A percentile compares a stretch with the other conserved stretches of the same genome.
These are phyloP conservation scores for Lodderomyces pseudojiufengensis DNA, from an alignment of 1,139 yeast genomes.

Conservation along the genomic window DNA sequence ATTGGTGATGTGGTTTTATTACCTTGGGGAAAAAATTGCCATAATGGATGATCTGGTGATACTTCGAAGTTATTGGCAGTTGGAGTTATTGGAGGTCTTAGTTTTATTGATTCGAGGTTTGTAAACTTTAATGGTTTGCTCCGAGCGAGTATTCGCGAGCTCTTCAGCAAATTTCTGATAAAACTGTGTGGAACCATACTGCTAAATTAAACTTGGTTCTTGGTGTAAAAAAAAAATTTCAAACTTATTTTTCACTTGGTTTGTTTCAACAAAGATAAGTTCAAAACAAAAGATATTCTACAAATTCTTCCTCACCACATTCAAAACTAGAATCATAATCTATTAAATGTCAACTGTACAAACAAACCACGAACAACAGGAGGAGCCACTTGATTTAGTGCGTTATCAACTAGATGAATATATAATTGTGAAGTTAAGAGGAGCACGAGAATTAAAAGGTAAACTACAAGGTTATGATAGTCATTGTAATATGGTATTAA, in stretches of 20 bases:
- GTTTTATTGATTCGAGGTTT: slow-evolving; percentile 29
- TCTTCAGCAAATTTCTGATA: slow-evolving; percentile 19
- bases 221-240: too few species aligned
- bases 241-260: slow-evolving; percentile 3
- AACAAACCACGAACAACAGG: slow-evolving; percentile 34
- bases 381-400: slow-evolving; percentile 80
- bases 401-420: slow-evolving; percentile 83
- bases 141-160: slow-evolving; percentile 9
- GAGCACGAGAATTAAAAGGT: slow-evolving; percentile 93
- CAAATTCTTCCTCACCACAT: too few species aligned
- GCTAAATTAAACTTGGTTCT: too few species aligned
- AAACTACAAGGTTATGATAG: slow-evolving; percentile 92
- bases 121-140: slow-evolving; percentile 8
- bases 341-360: slow-evolving; percentile 33
- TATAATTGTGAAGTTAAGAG: slow-evolving; percentile 86
- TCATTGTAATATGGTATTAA: slow-evolving; percentile 92
- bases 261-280: slow-evolving; percentile 1
- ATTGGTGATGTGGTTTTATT: slow-evolving; percentile 46
- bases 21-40: slow-evolving; percentile 82
- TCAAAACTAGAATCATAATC: too few species aligned
- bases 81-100: slow-evolving; percentile 87
- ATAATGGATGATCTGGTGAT: slow-evolving; percentile 85
- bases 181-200: slow-evolving; percentile 12
- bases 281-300: not conserved
- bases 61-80: slow-evolving; percentile 68